phyloP scores from a whole-genome alignment of 139 green algal species.

The Tetradesmus obliquus region DNA sequence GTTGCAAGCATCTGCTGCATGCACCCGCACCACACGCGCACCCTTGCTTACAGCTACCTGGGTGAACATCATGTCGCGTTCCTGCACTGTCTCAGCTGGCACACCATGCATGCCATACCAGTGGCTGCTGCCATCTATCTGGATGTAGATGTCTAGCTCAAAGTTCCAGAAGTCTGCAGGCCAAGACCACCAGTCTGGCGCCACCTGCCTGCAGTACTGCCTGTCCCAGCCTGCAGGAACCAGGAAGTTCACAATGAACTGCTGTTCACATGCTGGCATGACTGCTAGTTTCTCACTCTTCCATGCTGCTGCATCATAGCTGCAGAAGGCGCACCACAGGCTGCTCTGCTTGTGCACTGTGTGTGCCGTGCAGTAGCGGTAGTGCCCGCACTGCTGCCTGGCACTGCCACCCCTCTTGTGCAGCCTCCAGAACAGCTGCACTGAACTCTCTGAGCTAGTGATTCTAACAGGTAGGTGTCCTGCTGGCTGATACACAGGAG shows the following conservation, averaged over 20 bases:
- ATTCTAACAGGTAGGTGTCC: background rate
- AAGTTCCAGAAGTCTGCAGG: conserved; percentile 24
- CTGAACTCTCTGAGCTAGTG: background rate
- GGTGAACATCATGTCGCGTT: background rate
- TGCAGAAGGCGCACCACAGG: conserved; percentile 19
- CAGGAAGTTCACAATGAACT: conserved; percentile 4
- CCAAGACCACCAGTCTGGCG: background rate
- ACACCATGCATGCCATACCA: conserved; percentile 8
- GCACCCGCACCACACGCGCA: conserved; percentile 6
- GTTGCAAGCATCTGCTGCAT: background rate
- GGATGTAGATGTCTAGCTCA: background rate
- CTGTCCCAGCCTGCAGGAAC: background rate
- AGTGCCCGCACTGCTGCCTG: background rate
- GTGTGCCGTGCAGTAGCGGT: background rate
- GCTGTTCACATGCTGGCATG: background rate
- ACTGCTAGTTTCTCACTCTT: background rate
- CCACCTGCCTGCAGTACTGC: conserved; percentile 21
- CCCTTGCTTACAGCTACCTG: background rate
- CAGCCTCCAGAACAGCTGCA: conserved; percentile 3
- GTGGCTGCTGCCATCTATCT: background rate
- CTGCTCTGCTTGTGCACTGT: background rate
- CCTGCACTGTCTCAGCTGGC: background rate
- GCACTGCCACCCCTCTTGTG: background rate
- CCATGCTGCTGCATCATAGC: background rate
- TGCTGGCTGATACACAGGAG: background rate